Evolutionary conservation across 495 filamentous ascomycete genomes (phyloP).

Genomic region (Saxophila tyrrhenica): DNA sequence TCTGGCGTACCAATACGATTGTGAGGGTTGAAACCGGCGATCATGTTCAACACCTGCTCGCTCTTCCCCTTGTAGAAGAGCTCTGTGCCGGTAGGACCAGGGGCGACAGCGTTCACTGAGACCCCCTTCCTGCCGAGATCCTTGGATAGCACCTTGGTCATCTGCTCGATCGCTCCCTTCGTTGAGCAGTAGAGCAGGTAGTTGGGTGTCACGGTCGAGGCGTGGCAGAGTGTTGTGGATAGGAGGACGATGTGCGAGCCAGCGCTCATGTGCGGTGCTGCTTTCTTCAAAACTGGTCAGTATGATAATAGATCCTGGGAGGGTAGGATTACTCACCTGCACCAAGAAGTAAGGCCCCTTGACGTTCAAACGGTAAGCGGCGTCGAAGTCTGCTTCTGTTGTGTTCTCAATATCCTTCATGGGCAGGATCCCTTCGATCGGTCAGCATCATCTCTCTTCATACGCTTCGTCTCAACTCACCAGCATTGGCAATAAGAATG

Average conservation of each 20-base stretch:
- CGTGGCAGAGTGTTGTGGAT: constrained; percentile 40
- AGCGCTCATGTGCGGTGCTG: constrained; percentile 45
- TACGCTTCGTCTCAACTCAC: not conserved
- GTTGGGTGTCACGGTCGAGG: constrained; percentile 38
- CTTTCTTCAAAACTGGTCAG: constrained; percentile 28
- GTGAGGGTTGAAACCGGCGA: constrained; percentile 44
- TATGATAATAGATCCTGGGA: not conserved
- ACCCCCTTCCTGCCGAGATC: constrained; percentile 52
- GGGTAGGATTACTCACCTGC: constrained; percentile 26
- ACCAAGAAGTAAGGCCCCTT: constrained; percentile 57
- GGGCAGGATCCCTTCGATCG: constrained; percentile 32
- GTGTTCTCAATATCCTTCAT: constrained; percentile 45
- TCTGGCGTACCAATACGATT: constrained; percentile 46
- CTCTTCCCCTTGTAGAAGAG: constrained; percentile 53
- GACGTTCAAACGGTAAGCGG: constrained; percentile 46
- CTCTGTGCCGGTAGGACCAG: constrained; percentile 57
- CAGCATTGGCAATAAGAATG: constrained; percentile 51
- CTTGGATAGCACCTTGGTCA: constrained; percentile 52
- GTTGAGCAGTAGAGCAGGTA: constrained; percentile 53
- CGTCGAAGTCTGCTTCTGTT: constrained; percentile 50
- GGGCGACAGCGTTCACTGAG: constrained; percentile 52
- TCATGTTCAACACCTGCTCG: constrained; percentile 43
- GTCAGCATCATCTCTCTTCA: not conserved
- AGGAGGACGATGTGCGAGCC: constrained; percentile 29
- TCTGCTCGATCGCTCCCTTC: constrained; percentile 63